Percentiles rank a stretch among this genome's conserved stretches.
These are phyloP conservation scores for Microstroma glucosiphilum DNA, from an alignment of 1,284 basidiomycete species.

Conservation along the genomic window DNA sequence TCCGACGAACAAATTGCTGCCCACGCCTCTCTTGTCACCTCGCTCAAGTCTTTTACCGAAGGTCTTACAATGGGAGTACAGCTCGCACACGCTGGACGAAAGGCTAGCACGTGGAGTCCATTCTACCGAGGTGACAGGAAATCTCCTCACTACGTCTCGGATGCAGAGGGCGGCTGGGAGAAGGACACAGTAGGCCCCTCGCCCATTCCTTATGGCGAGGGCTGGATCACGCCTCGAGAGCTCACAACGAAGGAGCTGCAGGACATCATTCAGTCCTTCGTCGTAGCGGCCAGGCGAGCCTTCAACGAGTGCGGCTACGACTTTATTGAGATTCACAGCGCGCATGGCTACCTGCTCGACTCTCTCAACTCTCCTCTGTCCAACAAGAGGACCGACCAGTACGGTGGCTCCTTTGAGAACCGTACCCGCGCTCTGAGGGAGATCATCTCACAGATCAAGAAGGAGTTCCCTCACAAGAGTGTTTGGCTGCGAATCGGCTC, in stretches of 20 bases:
- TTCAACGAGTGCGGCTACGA: conserved; percentile 55
- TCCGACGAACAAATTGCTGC: conserved; percentile 65
- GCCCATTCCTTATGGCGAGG: conserved; percentile 57
- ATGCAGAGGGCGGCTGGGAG: conserved; percentile 62
- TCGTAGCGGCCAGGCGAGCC: conserved; percentile 60
- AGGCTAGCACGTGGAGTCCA: conserved; percentile 58
- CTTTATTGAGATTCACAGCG: conserved; percentile 63
- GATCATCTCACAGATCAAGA: conserved; percentile 28
- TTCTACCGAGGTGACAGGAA: conserved; percentile 50
- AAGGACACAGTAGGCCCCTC: conserved; percentile 63
- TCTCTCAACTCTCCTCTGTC: conserved; percentile 36
- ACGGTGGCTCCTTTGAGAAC: conserved; percentile 46
- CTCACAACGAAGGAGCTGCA: conserved; percentile 60
- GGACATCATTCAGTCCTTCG: conserved; percentile 63
- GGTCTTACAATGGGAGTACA: conserved; percentile 69
- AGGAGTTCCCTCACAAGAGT: conserved; percentile 35
- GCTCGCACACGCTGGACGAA: conserved; percentile 70
- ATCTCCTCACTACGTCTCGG: conserved; percentile 22
- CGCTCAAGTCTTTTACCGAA: conserved; percentile 60
- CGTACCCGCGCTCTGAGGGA: conserved; percentile 32
- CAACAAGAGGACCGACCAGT: conserved; percentile 47
- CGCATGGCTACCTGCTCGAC: conserved; percentile 63
- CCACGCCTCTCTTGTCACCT: conserved; percentile 66
- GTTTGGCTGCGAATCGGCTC: conserved; percentile 45
- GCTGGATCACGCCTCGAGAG: conserved; percentile 59